A percentile compares a stretch with the other conserved stretches of the same genome.
Conservation (phyloP, 1,139 yeast species). For the Blastobotrys raffinosifermentans region DNA sequence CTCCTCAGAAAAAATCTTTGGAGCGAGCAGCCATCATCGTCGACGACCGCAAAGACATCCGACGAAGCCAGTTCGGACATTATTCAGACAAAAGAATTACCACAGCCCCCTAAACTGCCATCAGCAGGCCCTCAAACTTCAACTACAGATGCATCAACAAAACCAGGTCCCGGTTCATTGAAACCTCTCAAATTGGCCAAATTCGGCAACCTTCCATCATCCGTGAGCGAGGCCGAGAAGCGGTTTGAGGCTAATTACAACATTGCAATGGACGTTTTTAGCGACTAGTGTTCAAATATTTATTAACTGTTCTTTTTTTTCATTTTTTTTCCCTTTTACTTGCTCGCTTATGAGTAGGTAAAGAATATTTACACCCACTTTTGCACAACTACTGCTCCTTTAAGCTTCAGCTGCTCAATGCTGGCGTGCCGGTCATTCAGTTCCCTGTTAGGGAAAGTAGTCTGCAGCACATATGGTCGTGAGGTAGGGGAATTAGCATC, state of each 20-base stretch:
- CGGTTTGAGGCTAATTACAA: background rate
- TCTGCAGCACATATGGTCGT: conserved; percentile 61
- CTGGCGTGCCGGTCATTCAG: conserved; percentile 53
- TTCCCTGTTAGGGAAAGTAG: conserved; percentile 79
- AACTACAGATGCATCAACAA: background rate
- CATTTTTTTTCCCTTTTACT: background rate
- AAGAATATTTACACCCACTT: conserved; percentile 21
- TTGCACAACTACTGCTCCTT: conserved; percentile 85
- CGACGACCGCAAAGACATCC: too few relatives aligned
- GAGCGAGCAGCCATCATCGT: too few relatives aligned
- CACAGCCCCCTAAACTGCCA: too few relatives aligned
- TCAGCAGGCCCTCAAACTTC: too few relatives aligned
- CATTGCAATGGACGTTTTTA: background rate
- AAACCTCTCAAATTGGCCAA: background rate
- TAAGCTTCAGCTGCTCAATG: conserved; percentile 69
- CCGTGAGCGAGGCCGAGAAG: too few relatives aligned
- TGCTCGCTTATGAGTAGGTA: background rate
- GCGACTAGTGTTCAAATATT: too few relatives aligned
- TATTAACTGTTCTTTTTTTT: background rate
- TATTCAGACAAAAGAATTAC: background rate
- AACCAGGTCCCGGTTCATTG: background rate
- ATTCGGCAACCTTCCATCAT: background rate
- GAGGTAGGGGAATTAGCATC: conserved; percentile 41
- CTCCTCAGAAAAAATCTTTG: too few relatives aligned
- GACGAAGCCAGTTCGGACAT: too few relatives aligned